A percentile compares a stretch with the other conserved stretches of the same genome.
Conservation (phyloP, 306 rosid species). For the Oxytropis ochrocephala region DNA sequence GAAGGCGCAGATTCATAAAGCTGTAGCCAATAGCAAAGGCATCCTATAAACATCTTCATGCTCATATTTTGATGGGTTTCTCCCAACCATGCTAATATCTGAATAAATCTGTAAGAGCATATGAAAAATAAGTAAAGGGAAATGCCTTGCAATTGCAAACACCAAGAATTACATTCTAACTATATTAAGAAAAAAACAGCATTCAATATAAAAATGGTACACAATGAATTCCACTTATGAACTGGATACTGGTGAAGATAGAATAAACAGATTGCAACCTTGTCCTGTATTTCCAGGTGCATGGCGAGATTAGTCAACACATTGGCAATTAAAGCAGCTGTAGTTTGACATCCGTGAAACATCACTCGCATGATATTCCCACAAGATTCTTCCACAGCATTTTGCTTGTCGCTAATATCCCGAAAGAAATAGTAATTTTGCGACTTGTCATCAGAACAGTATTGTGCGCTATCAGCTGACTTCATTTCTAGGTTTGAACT, state of each 20-base stretch:
- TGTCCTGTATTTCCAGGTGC: conserved; percentile 60
- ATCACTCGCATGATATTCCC: conserved; percentile 69
- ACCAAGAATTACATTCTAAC: not conserved
- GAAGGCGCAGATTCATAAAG: conserved; percentile 77
- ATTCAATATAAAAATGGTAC: not conserved
- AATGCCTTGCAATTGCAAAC: conserved; percentile 2
- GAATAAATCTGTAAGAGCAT: conserved; percentile 54
- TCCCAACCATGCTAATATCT: conserved; percentile 37
- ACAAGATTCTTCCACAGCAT: conserved; percentile 46
- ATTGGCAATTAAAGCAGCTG: conserved; percentile 50
- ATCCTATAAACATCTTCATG: conserved; percentile 50
- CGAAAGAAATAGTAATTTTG: conserved; percentile 29
- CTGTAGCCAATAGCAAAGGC: conserved; percentile 66
- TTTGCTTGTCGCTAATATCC: conserved; percentile 30
- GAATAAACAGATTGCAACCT: conserved; percentile 37
- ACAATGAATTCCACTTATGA: not conserved
- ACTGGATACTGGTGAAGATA: not conserved
- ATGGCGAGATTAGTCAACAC: conserved; percentile 49
- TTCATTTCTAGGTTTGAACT: conserved; percentile 26
- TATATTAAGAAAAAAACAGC: not conserved
- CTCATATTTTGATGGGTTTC: conserved; percentile 33
- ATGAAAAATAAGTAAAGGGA: not conserved
- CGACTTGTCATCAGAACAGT: conserved; percentile 30
- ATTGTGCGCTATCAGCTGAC: conserved; percentile 25
- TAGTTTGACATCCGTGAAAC: conserved; percentile 77